These are phyloP conservation scores for Sporisorium iseilematis-ciliati DNA, from an alignment of 1,284 basidiomycete species.

Conservation along the genomic window DNA sequence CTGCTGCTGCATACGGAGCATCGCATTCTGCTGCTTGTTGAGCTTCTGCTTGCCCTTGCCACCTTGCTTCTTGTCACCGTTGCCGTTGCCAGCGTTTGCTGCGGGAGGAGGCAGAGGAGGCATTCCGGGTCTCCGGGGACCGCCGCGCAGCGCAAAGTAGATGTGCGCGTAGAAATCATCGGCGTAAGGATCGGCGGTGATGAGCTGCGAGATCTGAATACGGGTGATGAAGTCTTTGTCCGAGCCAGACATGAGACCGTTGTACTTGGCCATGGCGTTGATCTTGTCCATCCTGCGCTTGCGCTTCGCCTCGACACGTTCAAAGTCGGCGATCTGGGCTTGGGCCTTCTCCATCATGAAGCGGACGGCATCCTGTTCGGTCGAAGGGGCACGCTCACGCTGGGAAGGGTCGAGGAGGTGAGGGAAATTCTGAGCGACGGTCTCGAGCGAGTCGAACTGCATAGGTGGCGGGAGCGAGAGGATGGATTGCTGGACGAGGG, in stretches of 20 bases:
- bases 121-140: slow-evolving; percentile 64
- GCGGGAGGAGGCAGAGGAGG: slow-evolving; percentile 23
- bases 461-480: slow-evolving; percentile 65
- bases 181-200: slow-evolving; percentile 86
- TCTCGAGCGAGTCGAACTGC: slow-evolving; percentile 66
- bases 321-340: slow-evolving; percentile 55
- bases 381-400: slow-evolving; percentile 34
- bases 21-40: slow-evolving; percentile 81
- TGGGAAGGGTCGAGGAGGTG: slow-evolving; percentile 52
- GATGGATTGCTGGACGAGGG: slow-evolving; percentile 60
- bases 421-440: slow-evolving; percentile 60
- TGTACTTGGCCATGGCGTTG: slow-evolving; percentile 84
- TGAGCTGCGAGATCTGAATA: slow-evolving; percentile 97
- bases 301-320: slow-evolving; percentile 55
- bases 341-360: slow-evolving; percentile 56
- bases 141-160: slow-evolving; percentile 84
- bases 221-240: slow-evolving; percentile 99
- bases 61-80: slow-evolving; percentile 32
- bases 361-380: slow-evolving; percentile 59
- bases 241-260: slow-evolving; percentile 97
- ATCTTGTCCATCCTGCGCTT: slow-evolving; percentile 63
- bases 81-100: slow-evolving; percentile 7
- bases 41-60: slow-evolving; percentile 56
- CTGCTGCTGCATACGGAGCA: slow-evolving; percentile 97
- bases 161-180: slow-evolving; percentile 99